Conservation (phyloP, 1,139 yeast species). For the Spathaspora sp. region DNA sequence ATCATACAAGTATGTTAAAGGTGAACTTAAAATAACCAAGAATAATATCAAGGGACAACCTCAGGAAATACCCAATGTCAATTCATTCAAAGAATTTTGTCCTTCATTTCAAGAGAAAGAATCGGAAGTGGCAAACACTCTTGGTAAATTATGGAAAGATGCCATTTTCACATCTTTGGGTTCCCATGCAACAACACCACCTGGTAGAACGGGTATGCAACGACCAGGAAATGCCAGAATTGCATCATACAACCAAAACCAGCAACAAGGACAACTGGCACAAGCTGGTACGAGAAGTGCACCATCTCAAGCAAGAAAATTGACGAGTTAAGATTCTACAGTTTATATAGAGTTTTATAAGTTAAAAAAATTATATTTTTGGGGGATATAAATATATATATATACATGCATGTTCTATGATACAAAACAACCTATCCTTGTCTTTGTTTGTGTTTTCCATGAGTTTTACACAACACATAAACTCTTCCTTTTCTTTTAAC, state of each 20-base stretch:
- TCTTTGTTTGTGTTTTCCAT: slow-evolving; percentile 95
- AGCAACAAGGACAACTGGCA: slow-evolving; percentile 7
- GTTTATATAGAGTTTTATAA: neutral
- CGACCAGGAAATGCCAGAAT: slow-evolving; percentile 28
- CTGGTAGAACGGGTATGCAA: slow-evolving; percentile 13
- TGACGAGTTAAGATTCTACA: slow-evolving; percentile 3
- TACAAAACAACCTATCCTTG: slow-evolving; percentile 60
- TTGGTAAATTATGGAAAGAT: slow-evolving; percentile 44
- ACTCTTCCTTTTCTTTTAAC: slow-evolving; percentile 94
- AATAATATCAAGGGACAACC: slow-evolving; percentile 10
- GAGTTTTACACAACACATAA: slow-evolving; percentile 87
- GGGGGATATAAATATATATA: slow-evolving; percentile 2
- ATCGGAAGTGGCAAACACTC: slow-evolving; percentile 24
- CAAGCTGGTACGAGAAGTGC: slow-evolving; percentile 16
- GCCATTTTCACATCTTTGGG: slow-evolving; percentile 28
- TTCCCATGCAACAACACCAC: slow-evolving; percentile 13
- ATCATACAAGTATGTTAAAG: slow-evolving; percentile 23
- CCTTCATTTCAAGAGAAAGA: slow-evolving; percentile 34
- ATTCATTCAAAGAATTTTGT: slow-evolving; percentile 37
- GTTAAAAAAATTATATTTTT: neutral
- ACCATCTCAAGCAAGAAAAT: slow-evolving; percentile 27
- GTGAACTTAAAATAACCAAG: slow-evolving; percentile 24
- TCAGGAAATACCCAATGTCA: slow-evolving; percentile 19
- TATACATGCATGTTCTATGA: slow-evolving; percentile 8
- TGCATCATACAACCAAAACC: slow-evolving; percentile 24